A percentile compares a stretch with the other conserved stretches of the same genome.
Conservation (phyloP, 1,139 yeast genomes). For the Yamadazyma friedrichii region DNA sequence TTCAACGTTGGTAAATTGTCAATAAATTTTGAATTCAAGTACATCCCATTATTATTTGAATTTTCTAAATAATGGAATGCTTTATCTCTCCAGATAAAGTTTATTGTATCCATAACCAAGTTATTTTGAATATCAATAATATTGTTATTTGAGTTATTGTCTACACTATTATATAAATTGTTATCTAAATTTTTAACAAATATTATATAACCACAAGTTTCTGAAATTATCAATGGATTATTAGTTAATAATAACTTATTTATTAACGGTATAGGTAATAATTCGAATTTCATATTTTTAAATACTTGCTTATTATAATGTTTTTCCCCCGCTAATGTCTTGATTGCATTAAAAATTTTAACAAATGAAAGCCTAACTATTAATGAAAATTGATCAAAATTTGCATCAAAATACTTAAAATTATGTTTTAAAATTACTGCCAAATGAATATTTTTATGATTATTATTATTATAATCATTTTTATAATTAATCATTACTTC, state of each 20-base stretch:
- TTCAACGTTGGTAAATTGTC: conserved; percentile 36
- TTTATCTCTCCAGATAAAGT: conserved; percentile 63
- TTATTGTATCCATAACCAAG: conserved; percentile 59
- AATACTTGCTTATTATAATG: too few relatives aligned
- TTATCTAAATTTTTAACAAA: conserved; percentile 34
- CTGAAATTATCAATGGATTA: conserved; percentile 43
- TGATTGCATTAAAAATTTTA: conserved; percentile 8
- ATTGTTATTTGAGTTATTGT: conserved; percentile 16
- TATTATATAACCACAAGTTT: conserved; percentile 49
- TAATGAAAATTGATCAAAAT: conserved; percentile 1
- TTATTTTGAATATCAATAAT: conserved; percentile 41
- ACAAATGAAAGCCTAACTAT: conserved; percentile 8
- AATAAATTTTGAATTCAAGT: conserved; percentile 38
- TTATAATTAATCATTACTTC: not conserved
- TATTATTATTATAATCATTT: not conserved
- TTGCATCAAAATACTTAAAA: conserved; percentile 4
- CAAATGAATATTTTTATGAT: not conserved
- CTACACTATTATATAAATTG: conserved; percentile 7
- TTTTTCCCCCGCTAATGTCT: not conserved
- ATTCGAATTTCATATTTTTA: not conserved
- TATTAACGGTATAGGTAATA: conserved; percentile 6
- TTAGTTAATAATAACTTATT: conserved; percentile 12
- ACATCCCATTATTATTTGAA: conserved; percentile 33
- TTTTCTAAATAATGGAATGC: conserved; percentile 20
- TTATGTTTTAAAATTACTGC: not conserved